Conservation (phyloP, 768 basidiomycete species). For the Leccinum boreale region DNA sequence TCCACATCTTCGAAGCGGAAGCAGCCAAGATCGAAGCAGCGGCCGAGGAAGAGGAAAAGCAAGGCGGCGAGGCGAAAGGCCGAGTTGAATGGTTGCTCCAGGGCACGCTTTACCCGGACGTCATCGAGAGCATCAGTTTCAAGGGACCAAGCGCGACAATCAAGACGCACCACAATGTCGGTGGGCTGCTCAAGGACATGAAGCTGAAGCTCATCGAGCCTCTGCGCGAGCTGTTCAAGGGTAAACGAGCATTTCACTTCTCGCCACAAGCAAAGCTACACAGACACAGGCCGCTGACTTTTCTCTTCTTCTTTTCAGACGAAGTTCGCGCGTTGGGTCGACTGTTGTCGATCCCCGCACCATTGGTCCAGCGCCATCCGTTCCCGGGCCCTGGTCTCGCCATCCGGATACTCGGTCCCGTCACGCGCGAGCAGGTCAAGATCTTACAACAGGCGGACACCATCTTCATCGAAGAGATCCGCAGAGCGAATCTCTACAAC, state of each 20-base stretch:
- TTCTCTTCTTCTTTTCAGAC: conserved; percentile 46
- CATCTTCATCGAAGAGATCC: conserved; percentile 98
- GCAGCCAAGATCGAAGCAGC: conserved; percentile 83
- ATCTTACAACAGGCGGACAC: conserved; percentile 88
- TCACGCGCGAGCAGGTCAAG: conserved; percentile 89
- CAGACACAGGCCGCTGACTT: background rate
- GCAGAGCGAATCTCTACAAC: conserved; percentile 87
- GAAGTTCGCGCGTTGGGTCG: conserved; percentile 94
- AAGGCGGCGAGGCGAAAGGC: conserved; percentile 73
- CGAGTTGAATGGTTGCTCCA: conserved; percentile 96
- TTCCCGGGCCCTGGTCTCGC: conserved; percentile 99
- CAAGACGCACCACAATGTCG: conserved; percentile 99
- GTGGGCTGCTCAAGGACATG: conserved; percentile 95
- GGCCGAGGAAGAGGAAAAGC: conserved; percentile 71
- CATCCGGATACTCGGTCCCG: conserved; percentile 95
- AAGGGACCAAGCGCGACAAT: conserved; percentile 99
- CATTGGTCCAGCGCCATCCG: conserved; percentile 93
- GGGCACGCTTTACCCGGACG: conserved; percentile 97
- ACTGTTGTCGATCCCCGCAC: conserved; percentile 86
- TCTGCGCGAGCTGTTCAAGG: conserved; percentile 96
- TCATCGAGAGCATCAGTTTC: conserved; percentile 99
- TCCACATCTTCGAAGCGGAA: conserved; percentile 95
- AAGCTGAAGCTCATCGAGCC: conserved; percentile 98
- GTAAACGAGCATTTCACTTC: conserved; percentile 38
- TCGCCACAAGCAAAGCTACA: background rate